phyloP scores from a whole-genome alignment of 495 filamentous ascomycete species.

The Penicillium parvum region DNA sequence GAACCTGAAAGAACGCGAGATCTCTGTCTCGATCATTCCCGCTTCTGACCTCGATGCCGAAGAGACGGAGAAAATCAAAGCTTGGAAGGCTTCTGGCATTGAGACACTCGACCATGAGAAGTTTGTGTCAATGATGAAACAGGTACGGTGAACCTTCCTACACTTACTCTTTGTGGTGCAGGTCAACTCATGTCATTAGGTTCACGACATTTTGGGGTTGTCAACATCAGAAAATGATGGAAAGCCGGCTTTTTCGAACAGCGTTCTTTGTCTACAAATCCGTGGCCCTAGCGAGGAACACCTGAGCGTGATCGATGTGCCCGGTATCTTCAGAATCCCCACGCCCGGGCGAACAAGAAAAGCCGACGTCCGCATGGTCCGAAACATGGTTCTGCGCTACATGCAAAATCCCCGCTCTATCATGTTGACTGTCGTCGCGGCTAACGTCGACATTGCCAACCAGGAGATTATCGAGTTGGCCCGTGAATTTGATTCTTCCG shows the following conservation, averaged over 20 bases:
- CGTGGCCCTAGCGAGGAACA: conserved; percentile 52
- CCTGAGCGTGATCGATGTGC: conserved; percentile 59
- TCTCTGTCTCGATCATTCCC: conserved; percentile 27
- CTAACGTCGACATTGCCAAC: conserved; percentile 58
- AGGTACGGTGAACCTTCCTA: background rate
- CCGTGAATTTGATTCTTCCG: conserved; percentile 42
- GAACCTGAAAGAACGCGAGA: conserved; percentile 4
- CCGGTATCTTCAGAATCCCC: conserved; percentile 57
- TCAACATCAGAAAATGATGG: conserved; percentile 9
- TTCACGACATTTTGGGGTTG: conserved; percentile 28
- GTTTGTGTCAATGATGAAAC: background rate
- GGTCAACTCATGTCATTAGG: conserved; percentile 19
- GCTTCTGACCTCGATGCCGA: conserved; percentile 13
- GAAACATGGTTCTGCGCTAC: conserved; percentile 51
- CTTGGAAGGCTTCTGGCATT: conserved; percentile 13
- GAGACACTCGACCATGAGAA: conserved; percentile 7
- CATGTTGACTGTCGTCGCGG: conserved; percentile 57
- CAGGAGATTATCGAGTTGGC: conserved; percentile 58
- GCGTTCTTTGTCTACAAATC: conserved; percentile 58
- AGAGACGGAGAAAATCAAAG: conserved; percentile 19
- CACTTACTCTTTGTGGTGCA: background rate
- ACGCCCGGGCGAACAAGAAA: conserved; percentile 48
- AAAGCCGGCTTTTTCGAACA: conserved; percentile 46
- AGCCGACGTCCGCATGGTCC: conserved; percentile 44
- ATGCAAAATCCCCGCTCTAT: conserved; percentile 51